Percentiles rank a stretch among this genome's conserved stretches.
These are phyloP conservation scores for Phytophthora lateralis DNA, from an alignment of 352 stramenopile genomes.

Conservation along the genomic window DNA sequence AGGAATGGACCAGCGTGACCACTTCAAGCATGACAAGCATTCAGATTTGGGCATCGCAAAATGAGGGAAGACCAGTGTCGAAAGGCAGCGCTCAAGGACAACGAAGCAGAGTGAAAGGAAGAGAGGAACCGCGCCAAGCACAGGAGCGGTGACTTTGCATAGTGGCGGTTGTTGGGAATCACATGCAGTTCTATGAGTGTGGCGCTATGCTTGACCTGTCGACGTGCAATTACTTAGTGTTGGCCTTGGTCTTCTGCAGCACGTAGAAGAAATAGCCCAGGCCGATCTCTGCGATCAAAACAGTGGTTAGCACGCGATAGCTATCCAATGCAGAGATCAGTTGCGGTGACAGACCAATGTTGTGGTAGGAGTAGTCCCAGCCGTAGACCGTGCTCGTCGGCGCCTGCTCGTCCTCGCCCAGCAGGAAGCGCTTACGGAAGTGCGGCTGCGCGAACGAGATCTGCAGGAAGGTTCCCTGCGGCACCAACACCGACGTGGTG, in stretches of 20 bases:
- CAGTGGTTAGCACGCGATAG: constrained; percentile 7
- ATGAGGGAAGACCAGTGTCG: not conserved
- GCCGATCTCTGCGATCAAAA: constrained; percentile 42
- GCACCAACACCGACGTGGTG: constrained; percentile 50
- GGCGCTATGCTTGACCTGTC: not conserved
- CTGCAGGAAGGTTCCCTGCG: constrained; percentile 64
- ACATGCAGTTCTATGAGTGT: constrained; percentile 9
- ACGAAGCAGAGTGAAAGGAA: constrained; percentile 4
- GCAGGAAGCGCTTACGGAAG: constrained; percentile 72
- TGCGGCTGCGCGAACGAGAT: constrained; percentile 85
- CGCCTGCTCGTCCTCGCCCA: constrained; percentile 45
- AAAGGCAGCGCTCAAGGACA: not conserved
- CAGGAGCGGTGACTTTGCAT: no score
- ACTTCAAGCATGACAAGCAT: constrained; percentile 8
- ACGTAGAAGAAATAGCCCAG: constrained; percentile 73
- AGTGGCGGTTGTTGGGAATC: not conserved
- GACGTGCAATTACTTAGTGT: constrained; percentile 9
- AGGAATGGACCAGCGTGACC: not conserved
- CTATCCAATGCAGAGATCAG: not conserved
- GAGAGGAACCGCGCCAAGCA: no score
- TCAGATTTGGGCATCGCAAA: not conserved
- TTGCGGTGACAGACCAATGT: constrained; percentile 47
- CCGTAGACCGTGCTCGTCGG: constrained; percentile 42
- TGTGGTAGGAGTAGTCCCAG: constrained; percentile 58
- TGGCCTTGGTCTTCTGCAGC: constrained; percentile 40